phyloP scores from a whole-genome alignment of 257 asterid genomes.

The Henckelia pumila region DNA sequence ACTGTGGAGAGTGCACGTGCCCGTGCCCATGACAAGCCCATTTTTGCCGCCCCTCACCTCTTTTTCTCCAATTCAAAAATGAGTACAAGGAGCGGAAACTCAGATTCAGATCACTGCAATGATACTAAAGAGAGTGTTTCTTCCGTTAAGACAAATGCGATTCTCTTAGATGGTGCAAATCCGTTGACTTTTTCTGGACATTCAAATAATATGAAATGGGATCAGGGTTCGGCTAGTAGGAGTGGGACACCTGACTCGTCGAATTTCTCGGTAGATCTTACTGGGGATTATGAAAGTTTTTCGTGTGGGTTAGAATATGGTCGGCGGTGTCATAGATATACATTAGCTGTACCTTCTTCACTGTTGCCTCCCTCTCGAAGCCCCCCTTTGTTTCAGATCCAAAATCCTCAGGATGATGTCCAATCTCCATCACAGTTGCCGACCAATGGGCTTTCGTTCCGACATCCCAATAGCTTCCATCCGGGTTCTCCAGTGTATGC shows the following conservation, averaged over 20 bases:
- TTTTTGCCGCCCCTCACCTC: conserved; percentile 40
- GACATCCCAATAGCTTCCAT: conserved; percentile 35
- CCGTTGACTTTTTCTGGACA: conserved; percentile 25
- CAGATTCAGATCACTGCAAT: conserved; percentile 27
- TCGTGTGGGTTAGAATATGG: conserved; percentile 44
- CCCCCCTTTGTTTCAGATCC: conserved; percentile 27
- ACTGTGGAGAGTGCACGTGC: conserved; percentile 22
- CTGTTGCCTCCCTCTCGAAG: conserved; percentile 35
- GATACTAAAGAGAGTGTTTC: conserved; percentile 24
- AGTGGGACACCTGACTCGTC: conserved; percentile 29
- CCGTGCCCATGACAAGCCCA: conserved; percentile 22
- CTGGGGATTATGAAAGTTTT: conserved; percentile 59
- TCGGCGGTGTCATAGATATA: conserved; percentile 36
- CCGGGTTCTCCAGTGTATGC: conserved; percentile 34
- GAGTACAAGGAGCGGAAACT: conserved; percentile 19
- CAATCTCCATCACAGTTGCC: conserved; percentile 38
- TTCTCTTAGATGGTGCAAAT: conserved; percentile 1
- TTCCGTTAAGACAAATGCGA: conserved; percentile 23
- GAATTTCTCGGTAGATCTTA: conserved; percentile 48
- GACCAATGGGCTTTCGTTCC: conserved; percentile 47
- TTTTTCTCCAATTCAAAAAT: conserved; percentile 33
- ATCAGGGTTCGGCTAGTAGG: conserved; percentile 26
- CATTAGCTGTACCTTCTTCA: conserved; percentile 34
- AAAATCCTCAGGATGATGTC: conserved; percentile 36
- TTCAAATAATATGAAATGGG: conserved; percentile 20